Evolutionary conservation across 176 grass and related monocot species (phyloP).

Genomic region (Avena insularis): DNA sequence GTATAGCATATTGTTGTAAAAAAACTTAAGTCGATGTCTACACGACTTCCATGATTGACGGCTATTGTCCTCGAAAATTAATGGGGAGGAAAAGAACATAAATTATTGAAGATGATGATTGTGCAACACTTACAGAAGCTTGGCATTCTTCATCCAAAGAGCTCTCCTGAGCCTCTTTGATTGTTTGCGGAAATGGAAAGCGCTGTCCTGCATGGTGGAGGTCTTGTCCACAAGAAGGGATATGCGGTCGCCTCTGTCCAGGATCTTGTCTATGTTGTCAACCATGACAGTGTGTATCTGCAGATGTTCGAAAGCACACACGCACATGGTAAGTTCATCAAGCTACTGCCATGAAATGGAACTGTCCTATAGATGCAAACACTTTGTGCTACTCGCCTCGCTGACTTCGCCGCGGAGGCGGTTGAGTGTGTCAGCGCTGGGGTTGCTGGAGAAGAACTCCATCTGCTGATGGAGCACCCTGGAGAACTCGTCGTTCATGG

Average conservation of each 20-base stretch:
- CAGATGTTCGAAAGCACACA: not conserved
- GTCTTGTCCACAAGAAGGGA: conserved; percentile 95
- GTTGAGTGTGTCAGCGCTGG: conserved; percentile 79
- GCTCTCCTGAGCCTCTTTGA: conserved; percentile 80
- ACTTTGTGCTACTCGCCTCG: conserved; percentile 52
- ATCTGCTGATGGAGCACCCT: conserved; percentile 96
- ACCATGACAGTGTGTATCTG: conserved; percentile 99
- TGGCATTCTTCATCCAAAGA: conserved; percentile 96
- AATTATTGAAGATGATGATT: not conserved
- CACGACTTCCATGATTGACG: not conserved
- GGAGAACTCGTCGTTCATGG: conserved; percentile 97
- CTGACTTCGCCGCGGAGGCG: conserved; percentile 84
- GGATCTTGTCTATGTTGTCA: conserved; percentile 93
- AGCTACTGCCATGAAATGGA: not conserved
- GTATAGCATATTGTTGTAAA: not conserved
- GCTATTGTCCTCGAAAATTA: not conserved
- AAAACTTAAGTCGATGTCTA: not conserved
- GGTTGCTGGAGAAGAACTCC: conserved; percentile 98
- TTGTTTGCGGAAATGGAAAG: conserved; percentile 91
- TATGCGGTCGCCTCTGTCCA: conserved; percentile 94
- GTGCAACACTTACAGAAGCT: conserved; percentile 74
- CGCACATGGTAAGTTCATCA: not conserved
- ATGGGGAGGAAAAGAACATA: not conserved
- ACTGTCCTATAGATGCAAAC: not conserved
- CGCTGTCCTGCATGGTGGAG: conserved; percentile 90